Evolutionary conservation across 352 stramenopile species (phyloP), one percentile per base, ranked within the genome.

Genomic region (Peronospora tabacina): DNA sequence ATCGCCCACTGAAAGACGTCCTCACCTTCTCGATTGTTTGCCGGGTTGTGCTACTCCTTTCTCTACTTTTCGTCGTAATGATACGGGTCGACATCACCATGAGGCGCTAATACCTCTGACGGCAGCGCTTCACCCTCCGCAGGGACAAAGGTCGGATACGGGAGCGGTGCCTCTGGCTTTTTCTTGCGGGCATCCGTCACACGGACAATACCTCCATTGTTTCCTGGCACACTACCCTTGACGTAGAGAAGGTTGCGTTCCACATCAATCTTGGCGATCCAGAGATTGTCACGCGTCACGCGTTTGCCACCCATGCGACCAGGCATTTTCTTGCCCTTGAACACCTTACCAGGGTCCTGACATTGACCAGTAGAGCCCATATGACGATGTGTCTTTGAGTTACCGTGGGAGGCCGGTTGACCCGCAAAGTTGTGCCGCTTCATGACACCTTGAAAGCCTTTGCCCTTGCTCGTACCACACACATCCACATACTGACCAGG

Each of bases 251-350:
- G 70, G 62, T 98, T 95, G 61, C 90, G 83, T 58, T 92, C 66
- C 22, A 86, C 71, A 68, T 98, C 94, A 50, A 97, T 82, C 76
- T 95, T 94, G 49, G 85, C 72, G 42, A 95, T 74, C 79, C 82
- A 91, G 3, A 99, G 71, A 68, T 98, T 99, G 75, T 99, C 94
- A 29, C 95, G 86, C 19, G 96, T 99, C 12, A 97, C 85, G 47
- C 82, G 80, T 35, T 94, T 87, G 37, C 75, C 80, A 48, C 97
- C 97, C 89, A 99, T 98, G 13, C 91, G 87, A 8, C 96, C 97
- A 28, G 97, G 83, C 97, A 99, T 99, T 70, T 99, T 99, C 81
- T 99, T 99, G 34, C 96, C 96, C 74, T 99, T 99, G 61, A 98
- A 99, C 7, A 99, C 97, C 58, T 95, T 91, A 49, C 97, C 96